Percentiles rank a stretch among this genome's conserved stretches.
phyloP scores from a whole-genome alignment of 2,329 filamentous ascomycete genomes.

The Rosellinia necatrix region DNA sequence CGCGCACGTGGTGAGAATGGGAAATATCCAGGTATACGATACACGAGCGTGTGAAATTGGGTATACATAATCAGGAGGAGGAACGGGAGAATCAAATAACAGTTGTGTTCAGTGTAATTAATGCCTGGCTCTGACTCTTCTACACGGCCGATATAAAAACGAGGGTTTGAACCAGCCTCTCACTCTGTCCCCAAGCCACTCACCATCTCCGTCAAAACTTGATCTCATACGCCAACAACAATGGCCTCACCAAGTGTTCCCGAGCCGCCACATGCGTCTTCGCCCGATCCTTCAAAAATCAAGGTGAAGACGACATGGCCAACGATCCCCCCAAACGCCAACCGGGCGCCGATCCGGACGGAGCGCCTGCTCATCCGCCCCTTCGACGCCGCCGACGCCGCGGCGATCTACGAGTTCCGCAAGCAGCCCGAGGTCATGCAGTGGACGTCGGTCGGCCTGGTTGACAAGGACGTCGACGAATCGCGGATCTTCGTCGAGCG shows the following conservation, averaged over 20 bases:
- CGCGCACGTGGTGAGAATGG: too few relatives aligned
- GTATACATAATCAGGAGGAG: too few relatives aligned
- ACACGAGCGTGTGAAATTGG: too few relatives aligned
- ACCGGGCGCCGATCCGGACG: slow-evolving; percentile 51
- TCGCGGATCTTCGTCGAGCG: slow-evolving; percentile 47
- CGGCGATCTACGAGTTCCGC: slow-evolving; percentile 57
- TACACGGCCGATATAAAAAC: too few relatives aligned
- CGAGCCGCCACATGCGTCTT: neutral
- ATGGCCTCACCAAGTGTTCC: slow-evolving; percentile 19
- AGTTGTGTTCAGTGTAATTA: too few relatives aligned
- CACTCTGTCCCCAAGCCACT: neutral
- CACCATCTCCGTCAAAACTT: too few relatives aligned
- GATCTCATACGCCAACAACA: too few relatives aligned
- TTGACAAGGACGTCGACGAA: slow-evolving; percentile 50
- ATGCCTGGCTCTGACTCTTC: too few relatives aligned
- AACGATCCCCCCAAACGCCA: slow-evolving; percentile 46
- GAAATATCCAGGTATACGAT: too few relatives aligned
- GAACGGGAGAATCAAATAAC: too few relatives aligned
- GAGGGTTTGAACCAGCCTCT: neutral
- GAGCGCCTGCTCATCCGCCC: slow-evolving; percentile 61
- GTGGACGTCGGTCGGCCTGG: slow-evolving; percentile 52
- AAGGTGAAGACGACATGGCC: slow-evolving; percentile 57
- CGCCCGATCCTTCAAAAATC: slow-evolving; percentile 30
- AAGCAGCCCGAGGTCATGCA: slow-evolving; percentile 65
- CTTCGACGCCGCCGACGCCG: slow-evolving; percentile 53